Evolutionary conservation across 2,329 filamentous ascomycete genomes (phyloP), one percentile per base, ranked within the genome.

Genomic region (Blastomyces silverae): DNA sequence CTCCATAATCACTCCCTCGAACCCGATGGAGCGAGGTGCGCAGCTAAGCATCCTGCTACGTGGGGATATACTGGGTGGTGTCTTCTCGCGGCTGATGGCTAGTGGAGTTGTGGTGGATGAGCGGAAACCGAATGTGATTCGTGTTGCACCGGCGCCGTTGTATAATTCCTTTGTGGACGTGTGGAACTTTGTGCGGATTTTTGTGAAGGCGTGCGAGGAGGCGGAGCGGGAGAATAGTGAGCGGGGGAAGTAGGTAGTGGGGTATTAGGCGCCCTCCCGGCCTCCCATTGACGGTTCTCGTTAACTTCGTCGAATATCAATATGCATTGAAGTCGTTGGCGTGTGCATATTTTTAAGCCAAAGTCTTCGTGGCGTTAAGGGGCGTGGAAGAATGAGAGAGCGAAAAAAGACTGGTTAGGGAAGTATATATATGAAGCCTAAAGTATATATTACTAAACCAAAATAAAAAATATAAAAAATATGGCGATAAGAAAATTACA

Each of bases 151-250:
- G 0, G 88, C 89, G 53, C 91, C 92, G 10, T 75, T 96, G 69
- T 96, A 96, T 77, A 93, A 93, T 71, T 86, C 84, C 0, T 95
- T 90, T 73, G 81, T 82, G 66, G 92, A 96, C 70, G 87, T 92
- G 7, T 86, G 78, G 79, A 74, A 77, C 20, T 90, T 90, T 72
- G 81, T 79, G 62, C 75, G 76, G 42, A 76, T 85, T 17, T 86
- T 87, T 69, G 71, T 78, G 6, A 71, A 76, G 52, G 84, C 82
- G 2, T 84, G 81, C 68, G 72, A 71, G 59, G 73, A 76, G 64
- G 80, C 78, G 4, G 69, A 71, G 28, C 65, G 70, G 34, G 63
- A 65, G 37, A 44, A 44, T 57, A 22, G 17, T 50, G 13, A 22
- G 15, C 28, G 13, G n/a, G 58, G 20, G 17, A 25, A 34, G 22